These are phyloP conservation scores for Colletotrichum trifolii DNA, from an alignment of 2,329 filamentous ascomycete species.

Conservation along the genomic window DNA sequence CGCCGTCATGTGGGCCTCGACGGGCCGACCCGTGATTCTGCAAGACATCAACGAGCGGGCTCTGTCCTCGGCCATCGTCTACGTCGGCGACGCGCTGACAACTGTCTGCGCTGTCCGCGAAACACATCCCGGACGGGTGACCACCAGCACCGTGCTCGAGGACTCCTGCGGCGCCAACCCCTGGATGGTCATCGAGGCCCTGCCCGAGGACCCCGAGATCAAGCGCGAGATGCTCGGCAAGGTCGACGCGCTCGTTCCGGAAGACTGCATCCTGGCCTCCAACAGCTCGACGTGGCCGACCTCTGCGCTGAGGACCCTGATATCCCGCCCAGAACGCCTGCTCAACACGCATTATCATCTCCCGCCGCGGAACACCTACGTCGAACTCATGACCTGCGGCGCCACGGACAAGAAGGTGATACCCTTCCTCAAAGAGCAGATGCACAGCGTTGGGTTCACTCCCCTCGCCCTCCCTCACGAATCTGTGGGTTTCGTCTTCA, in stretches of 20 bases:
- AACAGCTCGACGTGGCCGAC: slow-evolving; percentile 46
- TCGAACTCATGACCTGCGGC: slow-evolving; percentile 49
- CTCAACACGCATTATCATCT: slow-evolving; percentile 50
- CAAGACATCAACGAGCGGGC: slow-evolving; percentile 42
- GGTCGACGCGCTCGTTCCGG: slow-evolving; percentile 42
- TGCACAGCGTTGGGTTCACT: slow-evolving; percentile 42
- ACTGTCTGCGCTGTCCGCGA: slow-evolving; percentile 44
- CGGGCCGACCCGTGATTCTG: slow-evolving; percentile 43
- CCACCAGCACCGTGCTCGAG: slow-evolving; percentile 39
- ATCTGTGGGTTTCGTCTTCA: slow-evolving; percentile 48
- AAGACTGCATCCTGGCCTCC: slow-evolving; percentile 44
- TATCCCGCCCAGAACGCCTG: slow-evolving; percentile 42
- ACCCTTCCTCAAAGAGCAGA: slow-evolving; percentile 43
- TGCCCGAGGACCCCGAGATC: slow-evolving; percentile 45
- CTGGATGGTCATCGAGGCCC: slow-evolving; percentile 47
- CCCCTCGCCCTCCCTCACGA: slow-evolving; percentile 44
- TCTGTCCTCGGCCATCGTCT: slow-evolving; percentile 43
- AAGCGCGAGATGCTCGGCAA: slow-evolving; percentile 44
- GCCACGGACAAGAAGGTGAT: slow-evolving; percentile 43
- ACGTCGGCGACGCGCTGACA: slow-evolving; percentile 47
- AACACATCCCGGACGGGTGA: slow-evolving; percentile 42
- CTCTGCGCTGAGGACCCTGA: slow-evolving; percentile 40
- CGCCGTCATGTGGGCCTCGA: slow-evolving; percentile 46
- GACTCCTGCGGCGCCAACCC: slow-evolving; percentile 37
- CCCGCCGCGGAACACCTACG: slow-evolving; percentile 45